A percentile compares a stretch with the other conserved stretches of the same genome.
Conservation (phyloP, 2,329 filamentous ascomycete genomes). For the Aspergillus versicolor region DNA sequence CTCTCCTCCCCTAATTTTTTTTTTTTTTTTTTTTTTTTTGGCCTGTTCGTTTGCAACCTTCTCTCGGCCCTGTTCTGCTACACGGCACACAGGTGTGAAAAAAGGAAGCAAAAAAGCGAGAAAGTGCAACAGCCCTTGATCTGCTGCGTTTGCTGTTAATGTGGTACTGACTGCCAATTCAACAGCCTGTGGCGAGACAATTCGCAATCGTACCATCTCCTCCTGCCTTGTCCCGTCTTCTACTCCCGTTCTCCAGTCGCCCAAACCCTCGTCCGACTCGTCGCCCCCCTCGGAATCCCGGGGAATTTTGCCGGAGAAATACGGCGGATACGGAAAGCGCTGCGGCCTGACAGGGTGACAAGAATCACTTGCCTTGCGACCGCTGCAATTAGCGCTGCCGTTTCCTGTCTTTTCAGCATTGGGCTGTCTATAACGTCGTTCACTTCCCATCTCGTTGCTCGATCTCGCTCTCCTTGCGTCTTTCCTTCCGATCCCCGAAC, state of each 20-base stretch:
- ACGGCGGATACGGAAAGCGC: conserved; percentile 16
- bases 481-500: background rate
- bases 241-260: conserved; percentile 8
- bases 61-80: conserved; percentile 4
- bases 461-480: background rate
- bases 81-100: conserved; percentile 2
- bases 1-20: background rate
- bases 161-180: conserved; percentile 12
- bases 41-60: conserved; percentile 1
- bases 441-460: background rate
- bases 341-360: conserved; percentile 9
- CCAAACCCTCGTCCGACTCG: conserved; percentile 11
- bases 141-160: background rate
- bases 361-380: conserved; percentile 15
- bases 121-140: background rate
- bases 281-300: conserved; percentile 20
- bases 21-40: background rate
- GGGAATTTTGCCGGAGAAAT: conserved; percentile 25
- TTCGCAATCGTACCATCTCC: conserved; percentile 5
- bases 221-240: conserved; percentile 2
- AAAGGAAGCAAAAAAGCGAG: background rate
- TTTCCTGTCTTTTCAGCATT: conserved; percentile 9
- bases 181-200: conserved; percentile 4
- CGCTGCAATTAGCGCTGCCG: conserved; percentile 14
- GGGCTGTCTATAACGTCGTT: background rate